A percentile compares a stretch with the other conserved stretches of the same genome.
Conservation (phyloP, 768 basidiomycete species). For the Psilocybe cyanescens region DNA sequence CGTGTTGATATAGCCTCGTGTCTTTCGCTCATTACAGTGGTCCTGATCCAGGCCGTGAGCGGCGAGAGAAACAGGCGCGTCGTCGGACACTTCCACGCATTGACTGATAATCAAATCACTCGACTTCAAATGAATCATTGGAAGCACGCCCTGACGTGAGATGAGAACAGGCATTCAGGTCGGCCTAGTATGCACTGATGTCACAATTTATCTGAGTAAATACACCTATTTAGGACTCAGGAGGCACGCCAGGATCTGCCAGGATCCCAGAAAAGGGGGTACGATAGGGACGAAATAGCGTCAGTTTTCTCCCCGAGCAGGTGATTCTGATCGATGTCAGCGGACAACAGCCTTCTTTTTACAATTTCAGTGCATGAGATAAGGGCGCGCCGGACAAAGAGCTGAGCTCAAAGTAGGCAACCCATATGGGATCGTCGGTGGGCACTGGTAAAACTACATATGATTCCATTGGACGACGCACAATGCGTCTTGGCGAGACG, state of each 20-base stretch:
- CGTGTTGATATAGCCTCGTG: neutral
- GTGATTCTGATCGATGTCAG: neutral
- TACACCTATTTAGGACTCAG: neutral
- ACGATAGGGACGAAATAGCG: too few relatives aligned
- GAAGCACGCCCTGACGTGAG: neutral
- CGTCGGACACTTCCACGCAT: neutral
- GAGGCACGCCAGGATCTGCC: neutral
- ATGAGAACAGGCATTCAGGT: neutral
- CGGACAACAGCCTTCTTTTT: neutral
- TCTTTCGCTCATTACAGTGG: neutral
- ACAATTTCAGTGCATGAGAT: neutral
- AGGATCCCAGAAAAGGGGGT: neutral
- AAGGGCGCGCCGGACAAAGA: neutral
- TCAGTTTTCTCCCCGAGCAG: neutral
- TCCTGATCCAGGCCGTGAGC: neutral
- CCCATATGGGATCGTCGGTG: neutral
- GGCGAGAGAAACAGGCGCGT: neutral
- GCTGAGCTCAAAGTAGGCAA: neutral
- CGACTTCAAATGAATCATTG: neutral
- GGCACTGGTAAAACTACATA: neutral
- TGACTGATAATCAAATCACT: too few relatives aligned
- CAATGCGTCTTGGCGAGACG: neutral
- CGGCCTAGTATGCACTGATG: neutral
- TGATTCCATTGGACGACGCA: neutral
- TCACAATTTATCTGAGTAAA: neutral